Evolutionary conservation across 129 eudicot genomes (phyloP).

Genomic region (Helianthus annuus): DNA sequence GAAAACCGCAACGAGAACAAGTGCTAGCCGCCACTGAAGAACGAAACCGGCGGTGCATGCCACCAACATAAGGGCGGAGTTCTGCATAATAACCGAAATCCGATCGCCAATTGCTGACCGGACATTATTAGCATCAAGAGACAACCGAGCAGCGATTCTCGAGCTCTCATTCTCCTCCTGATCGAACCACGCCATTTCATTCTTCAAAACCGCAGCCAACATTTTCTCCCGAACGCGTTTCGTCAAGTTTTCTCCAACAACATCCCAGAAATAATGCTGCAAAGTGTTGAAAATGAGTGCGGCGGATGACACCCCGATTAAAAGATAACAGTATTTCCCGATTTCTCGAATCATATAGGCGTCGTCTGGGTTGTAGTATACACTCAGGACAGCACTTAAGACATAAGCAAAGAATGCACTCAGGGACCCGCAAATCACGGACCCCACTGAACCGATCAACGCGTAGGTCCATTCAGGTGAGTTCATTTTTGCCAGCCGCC

Average conservation of each 20-base stretch:
- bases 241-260: constrained; percentile 85
- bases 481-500: constrained; percentile 90
- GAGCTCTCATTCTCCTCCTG: constrained; percentile 96
- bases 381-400: constrained; percentile 85
- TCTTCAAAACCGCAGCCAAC: constrained; percentile 74
- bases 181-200: constrained; percentile 96
- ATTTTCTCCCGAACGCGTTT: constrained; percentile 89
- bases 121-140: constrained; percentile 87
- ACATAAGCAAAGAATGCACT: constrained; percentile 92
- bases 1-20: constrained; percentile 87
- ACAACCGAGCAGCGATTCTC: constrained; percentile 75
- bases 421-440: constrained; percentile 82
- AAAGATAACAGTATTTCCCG: constrained; percentile 72
- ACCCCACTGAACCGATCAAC: constrained; percentile 79
- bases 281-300: constrained; percentile 81
- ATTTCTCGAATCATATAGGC: constrained; percentile 70
- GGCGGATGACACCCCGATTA: constrained; percentile 84
- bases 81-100: constrained; percentile 91
- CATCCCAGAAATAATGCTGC: constrained; percentile 94
- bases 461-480: constrained; percentile 95
- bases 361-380: constrained; percentile 82
- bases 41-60: constrained; percentile 93
- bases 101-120: constrained; percentile 90
- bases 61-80: constrained; percentile 90
- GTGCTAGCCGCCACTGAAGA: constrained; percentile 95